These are phyloP conservation scores for Populus hybrid DNA, from an alignment of 441 rosid species.

Conservation along the genomic window DNA sequence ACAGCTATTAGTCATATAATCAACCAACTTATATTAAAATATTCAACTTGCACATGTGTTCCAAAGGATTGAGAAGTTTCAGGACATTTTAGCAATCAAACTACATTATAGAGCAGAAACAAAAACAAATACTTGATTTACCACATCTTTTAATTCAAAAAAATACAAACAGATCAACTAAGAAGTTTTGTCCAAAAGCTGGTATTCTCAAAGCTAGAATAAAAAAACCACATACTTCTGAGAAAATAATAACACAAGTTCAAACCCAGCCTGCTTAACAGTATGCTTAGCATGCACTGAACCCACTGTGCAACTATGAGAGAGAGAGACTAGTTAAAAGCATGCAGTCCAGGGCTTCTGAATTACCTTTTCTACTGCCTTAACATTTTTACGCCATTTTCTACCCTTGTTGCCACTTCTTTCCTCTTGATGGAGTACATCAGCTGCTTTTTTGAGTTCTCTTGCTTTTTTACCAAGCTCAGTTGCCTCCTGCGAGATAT, in stretches of 20 bases:
- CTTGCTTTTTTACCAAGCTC: slow-evolving; percentile 95
- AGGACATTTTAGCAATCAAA: neutral
- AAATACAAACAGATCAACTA: neutral
- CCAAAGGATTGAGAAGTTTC: neutral
- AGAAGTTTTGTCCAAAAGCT: neutral
- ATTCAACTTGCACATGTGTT: neutral
- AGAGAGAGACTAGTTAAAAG: neutral
- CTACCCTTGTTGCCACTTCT: slow-evolving; percentile 88
- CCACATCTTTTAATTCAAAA: neutral
- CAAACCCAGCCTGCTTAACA: neutral
- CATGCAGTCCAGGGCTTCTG: neutral
- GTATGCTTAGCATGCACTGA: neutral
- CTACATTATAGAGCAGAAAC: neutral
- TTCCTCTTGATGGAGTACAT: slow-evolving; percentile 94
- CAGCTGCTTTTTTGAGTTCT: slow-evolving; percentile 93
- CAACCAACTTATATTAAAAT: neutral
- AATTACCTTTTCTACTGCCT: slow-evolving; percentile 84
- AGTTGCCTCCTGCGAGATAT: slow-evolving; percentile 78
- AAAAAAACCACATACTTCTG: neutral
- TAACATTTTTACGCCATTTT: slow-evolving; percentile 97
- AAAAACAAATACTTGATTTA: neutral
- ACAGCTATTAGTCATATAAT: neutral
- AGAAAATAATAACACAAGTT: neutral
- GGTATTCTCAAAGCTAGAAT: neutral
- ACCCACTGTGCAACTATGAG: neutral